These are phyloP conservation scores for Colletotrichum coccodes DNA, from an alignment of 2,329 filamentous ascomycete species.

Conservation along the genomic window DNA sequence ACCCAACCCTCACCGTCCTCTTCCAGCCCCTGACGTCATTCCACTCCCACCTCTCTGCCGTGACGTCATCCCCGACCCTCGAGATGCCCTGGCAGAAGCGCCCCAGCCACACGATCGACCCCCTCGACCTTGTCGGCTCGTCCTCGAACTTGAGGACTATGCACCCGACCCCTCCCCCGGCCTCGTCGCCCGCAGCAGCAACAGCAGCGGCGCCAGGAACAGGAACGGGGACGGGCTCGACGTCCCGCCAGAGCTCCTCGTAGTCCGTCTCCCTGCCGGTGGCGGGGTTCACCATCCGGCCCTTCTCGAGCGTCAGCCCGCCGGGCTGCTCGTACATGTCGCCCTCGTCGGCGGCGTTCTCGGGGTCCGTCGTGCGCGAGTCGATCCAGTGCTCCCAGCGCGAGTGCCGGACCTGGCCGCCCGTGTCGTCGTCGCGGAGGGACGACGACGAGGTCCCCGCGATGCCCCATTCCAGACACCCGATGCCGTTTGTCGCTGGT, in stretches of 20 bases:
- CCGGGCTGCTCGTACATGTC: constrained; percentile 59
- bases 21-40: constrained; percentile 44
- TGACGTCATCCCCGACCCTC: constrained; percentile 52
- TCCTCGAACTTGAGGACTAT: constrained; percentile 54
- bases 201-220: constrained; percentile 21
- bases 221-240: constrained; percentile 39
- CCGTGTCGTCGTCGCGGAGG: constrained; percentile 38
- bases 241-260: constrained; percentile 74
- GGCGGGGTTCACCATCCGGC: constrained; percentile 67
- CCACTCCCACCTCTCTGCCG: constrained; percentile 67
- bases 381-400: constrained; percentile 71
- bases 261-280: constrained; percentile 64
- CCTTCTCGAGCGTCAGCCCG: constrained; percentile 63
- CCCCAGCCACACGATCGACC: constrained; percentile 64
- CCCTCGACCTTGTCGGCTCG: constrained; percentile 47
- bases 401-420: constrained; percentile 44
- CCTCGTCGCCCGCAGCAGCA: constrained; percentile 26
- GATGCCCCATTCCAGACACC: constrained; percentile 72
- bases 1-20: constrained; percentile 47
- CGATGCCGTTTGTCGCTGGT: neutral
- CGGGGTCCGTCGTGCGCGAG: constrained; percentile 53
- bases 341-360: constrained; percentile 62
- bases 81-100: constrained; percentile 66
- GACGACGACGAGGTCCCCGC: constrained; percentile 62
- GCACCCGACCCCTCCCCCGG: constrained; percentile 36